Conservation (phyloP, 1,139 yeast species). For the Candida tropicalis region DNA sequence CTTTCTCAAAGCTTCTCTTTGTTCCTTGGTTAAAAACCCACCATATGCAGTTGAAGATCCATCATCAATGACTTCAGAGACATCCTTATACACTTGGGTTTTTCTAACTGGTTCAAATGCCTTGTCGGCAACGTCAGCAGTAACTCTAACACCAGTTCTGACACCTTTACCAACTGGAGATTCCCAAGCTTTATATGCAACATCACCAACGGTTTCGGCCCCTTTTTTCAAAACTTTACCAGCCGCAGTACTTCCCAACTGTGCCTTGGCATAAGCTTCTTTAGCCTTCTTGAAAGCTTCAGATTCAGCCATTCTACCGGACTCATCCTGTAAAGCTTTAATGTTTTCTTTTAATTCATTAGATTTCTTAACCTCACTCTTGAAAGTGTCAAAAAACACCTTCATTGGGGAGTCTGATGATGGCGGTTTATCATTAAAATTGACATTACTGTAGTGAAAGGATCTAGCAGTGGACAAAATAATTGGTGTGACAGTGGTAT, state of each 20-base stretch:
- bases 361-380: conserved; percentile 86
- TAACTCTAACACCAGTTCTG: conserved; percentile 73
- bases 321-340: conserved; percentile 94
- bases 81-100: conserved; percentile 87
- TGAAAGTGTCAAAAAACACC: conserved; percentile 92
- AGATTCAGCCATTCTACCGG: conserved; percentile 92
- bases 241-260: conserved; percentile 76
- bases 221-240: conserved; percentile 85
- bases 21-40: conserved; percentile 86
- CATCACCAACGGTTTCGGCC: conserved; percentile 91
- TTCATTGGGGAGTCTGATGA: conserved; percentile 73
- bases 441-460: conserved; percentile 14
- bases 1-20: conserved; percentile 75
- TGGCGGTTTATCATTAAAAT: conserved; percentile 26
- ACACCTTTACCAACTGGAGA: conserved; percentile 90
- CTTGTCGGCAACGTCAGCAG: conserved; percentile 83
- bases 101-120: conserved; percentile 93
- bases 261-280: conserved; percentile 89
- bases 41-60: conserved; percentile 90
- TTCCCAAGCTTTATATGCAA: conserved; percentile 94
- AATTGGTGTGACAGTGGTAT: conserved; percentile 2
- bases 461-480: conserved; percentile 11
- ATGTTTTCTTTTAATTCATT: conserved; percentile 89
- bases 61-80: conserved; percentile 87
- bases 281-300: conserved; percentile 93